Conservation (phyloP, 495 filamentous ascomycete genomes). For the Astrothelium macrocarpum region DNA sequence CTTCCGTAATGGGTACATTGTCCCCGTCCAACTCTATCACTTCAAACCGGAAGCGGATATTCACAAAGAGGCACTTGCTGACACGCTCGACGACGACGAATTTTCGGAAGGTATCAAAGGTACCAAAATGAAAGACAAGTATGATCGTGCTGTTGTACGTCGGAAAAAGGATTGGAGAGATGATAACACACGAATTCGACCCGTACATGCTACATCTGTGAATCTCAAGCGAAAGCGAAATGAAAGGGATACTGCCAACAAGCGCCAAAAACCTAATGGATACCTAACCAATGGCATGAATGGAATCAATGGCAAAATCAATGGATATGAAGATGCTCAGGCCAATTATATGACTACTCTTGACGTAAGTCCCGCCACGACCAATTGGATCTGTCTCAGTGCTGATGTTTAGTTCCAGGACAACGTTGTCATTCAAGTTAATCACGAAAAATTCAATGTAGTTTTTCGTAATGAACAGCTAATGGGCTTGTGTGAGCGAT, state of each 20-base stretch:
- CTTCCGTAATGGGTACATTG: constrained; percentile 41
- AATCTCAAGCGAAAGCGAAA: constrained; percentile 50
- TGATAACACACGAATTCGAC: neutral
- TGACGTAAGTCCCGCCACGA: constrained; percentile 6
- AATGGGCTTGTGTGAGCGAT: constrained; percentile 48
- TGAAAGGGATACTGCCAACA: constrained; percentile 36
- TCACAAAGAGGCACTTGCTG: constrained; percentile 38
- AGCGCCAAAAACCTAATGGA: constrained; percentile 18
- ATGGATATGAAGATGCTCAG: neutral
- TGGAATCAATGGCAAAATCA: constrained; percentile 3
- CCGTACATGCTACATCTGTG: neutral
- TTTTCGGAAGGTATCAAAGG: constrained; percentile 25
- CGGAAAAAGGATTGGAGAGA: neutral
- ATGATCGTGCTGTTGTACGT: neutral
- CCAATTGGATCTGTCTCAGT: constrained; percentile 7
- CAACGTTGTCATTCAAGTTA: constrained; percentile 63
- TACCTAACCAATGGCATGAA: constrained; percentile 16
- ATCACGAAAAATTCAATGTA: constrained; percentile 76
- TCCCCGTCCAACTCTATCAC: constrained; percentile 39
- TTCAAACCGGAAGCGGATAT: constrained; percentile 47
- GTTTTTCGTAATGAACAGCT: constrained; percentile 71
- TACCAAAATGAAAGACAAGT: constrained; percentile 2
- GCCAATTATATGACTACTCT: neutral
- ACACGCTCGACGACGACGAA: constrained; percentile 30
- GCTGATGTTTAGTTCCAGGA: constrained; percentile 30